Evolutionary conservation across 768 basidiomycete species (phyloP).

Genomic region (Tubosaeta sp.): DNA sequence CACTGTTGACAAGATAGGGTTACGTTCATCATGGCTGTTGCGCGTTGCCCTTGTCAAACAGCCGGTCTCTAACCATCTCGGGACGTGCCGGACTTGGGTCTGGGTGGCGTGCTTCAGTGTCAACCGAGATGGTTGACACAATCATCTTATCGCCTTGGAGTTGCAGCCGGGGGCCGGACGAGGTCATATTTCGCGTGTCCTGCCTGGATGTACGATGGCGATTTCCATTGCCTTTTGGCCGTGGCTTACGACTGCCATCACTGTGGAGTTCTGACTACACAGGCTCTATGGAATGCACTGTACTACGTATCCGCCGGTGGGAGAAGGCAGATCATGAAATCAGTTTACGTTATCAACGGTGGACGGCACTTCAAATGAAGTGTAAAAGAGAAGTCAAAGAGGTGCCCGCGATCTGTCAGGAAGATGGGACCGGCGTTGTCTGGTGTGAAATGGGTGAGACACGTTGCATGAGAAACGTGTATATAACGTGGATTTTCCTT

Average conservation of each 20-base stretch:
- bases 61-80: not conserved
- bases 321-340: constrained; percentile 5
- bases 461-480: not conserved
- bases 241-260: not conserved
- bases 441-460: not conserved
- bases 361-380: not conserved
- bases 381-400: not conserved
- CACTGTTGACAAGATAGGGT: not conserved
- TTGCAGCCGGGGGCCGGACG: not conserved
- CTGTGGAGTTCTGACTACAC: not conserved
- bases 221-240: not conserved
- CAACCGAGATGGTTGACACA: not conserved
- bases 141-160: not conserved
- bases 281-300: not conserved
- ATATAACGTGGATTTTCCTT: not conserved
- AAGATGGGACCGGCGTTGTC: not conserved
- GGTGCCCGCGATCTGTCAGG: not conserved
- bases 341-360: not conserved
- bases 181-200: not conserved
- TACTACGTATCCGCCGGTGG: not conserved
- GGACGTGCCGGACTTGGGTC: not conserved
- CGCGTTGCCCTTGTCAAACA: not conserved
- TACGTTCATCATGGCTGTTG: not conserved
- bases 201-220: not conserved
- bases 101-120: not conserved